Conservation (phyloP, 306 rosid species). For the Quercus cerris region DNA sequence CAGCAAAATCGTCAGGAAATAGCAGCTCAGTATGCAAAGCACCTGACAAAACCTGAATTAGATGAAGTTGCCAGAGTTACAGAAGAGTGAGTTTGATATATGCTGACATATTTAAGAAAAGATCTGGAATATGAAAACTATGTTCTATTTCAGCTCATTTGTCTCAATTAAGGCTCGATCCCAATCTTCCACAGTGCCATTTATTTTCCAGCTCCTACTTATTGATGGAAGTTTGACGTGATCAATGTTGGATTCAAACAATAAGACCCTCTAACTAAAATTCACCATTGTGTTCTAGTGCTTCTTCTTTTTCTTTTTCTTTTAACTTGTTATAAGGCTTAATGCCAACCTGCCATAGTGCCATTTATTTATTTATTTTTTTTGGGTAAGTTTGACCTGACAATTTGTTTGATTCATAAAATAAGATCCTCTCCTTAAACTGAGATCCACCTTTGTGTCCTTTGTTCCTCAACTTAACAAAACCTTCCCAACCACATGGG, state of each 20-base stretch:
- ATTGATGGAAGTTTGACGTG: too few relatives aligned
- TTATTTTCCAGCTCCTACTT: too few relatives aligned
- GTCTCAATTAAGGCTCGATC: background rate
- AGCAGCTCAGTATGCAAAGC: constrained; percentile 86
- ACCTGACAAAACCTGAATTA: constrained; percentile 41
- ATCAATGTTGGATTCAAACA: too few relatives aligned
- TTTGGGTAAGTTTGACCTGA: background rate
- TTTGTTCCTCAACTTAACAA: background rate
- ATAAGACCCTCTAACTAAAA: too few relatives aligned
- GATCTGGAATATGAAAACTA: background rate
- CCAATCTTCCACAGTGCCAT: too few relatives aligned
- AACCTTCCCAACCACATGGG: background rate
- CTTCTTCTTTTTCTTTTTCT: background rate
- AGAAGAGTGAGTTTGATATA: constrained; percentile 43
- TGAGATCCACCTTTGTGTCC: background rate
- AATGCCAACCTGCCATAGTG: too few relatives aligned
- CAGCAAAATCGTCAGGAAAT: constrained; percentile 70
- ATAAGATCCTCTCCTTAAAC: background rate
- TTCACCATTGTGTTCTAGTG: background rate
- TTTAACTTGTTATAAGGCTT: background rate
- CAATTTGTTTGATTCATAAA: background rate
- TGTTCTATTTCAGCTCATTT: background rate
- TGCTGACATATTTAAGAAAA: background rate
- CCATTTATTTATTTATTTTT: background rate
- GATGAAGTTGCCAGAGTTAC: constrained; percentile 47